A percentile compares a stretch with the other conserved stretches of the same genome.
These are phyloP conservation scores for Medicago truncatula DNA, from an alignment of 306 rosid species.

Conservation along the genomic window DNA sequence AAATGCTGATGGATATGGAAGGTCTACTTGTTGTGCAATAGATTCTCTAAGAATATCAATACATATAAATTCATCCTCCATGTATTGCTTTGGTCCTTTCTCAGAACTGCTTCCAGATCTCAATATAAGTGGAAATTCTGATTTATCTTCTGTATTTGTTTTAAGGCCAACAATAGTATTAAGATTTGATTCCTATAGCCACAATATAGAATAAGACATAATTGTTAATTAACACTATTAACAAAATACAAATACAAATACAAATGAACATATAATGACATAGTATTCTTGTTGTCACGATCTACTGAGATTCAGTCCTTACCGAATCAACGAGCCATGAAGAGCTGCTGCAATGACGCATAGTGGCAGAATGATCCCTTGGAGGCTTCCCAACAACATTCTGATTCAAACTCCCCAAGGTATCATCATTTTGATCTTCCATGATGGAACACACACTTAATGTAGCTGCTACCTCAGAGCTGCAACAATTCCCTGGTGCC, in stretches of 20 bases:
- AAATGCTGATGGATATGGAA: conserved; percentile 67
- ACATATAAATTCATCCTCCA: conserved; percentile 70
- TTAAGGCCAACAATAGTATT: conserved; percentile 44
- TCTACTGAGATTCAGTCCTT: background rate
- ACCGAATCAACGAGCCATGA: conserved; percentile 58
- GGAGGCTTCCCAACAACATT: conserved; percentile 60
- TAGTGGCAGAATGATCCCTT: conserved; percentile 47
- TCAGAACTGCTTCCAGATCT: conserved; percentile 68
- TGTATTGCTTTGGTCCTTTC: conserved; percentile 71
- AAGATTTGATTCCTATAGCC: conserved; percentile 53
- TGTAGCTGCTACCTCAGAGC: conserved; percentile 32
- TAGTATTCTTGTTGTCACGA: background rate
- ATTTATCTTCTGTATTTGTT: conserved; percentile 49
- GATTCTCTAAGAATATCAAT: conserved; percentile 51
- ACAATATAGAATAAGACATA: conserved; percentile 19
- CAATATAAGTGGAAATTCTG: conserved; percentile 46
- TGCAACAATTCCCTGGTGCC: conserved; percentile 50
- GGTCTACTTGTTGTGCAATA: conserved; percentile 27
- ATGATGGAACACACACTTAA: conserved; percentile 45
- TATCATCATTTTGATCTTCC: conserved; percentile 62
- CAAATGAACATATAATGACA: background rate
- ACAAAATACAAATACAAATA: background rate
- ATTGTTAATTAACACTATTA: background rate
- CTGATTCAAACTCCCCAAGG: conserved; percentile 47
- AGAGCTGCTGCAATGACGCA: conserved; percentile 63